phyloP scores from a whole-genome alignment of 768 basidiomycete genomes.

The Tricholoma flavovirens region DNA sequence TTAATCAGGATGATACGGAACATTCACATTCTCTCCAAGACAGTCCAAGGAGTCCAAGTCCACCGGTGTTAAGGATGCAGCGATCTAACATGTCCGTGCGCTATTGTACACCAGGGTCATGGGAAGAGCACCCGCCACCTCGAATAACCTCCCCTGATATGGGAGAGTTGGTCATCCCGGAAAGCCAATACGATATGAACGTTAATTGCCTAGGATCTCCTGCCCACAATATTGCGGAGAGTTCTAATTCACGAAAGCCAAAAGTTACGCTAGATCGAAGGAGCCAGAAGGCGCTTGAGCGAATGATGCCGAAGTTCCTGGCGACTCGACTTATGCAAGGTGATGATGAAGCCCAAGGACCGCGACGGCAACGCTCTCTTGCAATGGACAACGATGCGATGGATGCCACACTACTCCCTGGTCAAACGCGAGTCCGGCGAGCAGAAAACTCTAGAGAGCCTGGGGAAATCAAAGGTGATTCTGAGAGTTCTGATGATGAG shows the following conservation, averaged over 20 bases:
- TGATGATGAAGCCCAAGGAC: constrained; percentile 11
- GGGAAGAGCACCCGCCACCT: neutral
- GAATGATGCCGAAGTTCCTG: constrained; percentile 55
- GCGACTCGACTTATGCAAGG: constrained; percentile 28
- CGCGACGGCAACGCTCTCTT: constrained; percentile 7
- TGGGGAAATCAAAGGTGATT: constrained; percentile 51
- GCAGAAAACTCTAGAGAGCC: constrained; percentile 24
- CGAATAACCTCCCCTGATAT: neutral
- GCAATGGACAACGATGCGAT: constrained; percentile 26
- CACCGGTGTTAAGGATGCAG: neutral
- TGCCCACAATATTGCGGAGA: neutral
- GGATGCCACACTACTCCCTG: constrained; percentile 41
- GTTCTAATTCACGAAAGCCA: neutral
- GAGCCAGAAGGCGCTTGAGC: constrained; percentile 32
- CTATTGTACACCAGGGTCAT: neutral
- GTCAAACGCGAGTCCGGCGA: constrained; percentile 41
- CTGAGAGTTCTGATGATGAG: constrained; percentile 51
- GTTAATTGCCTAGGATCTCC: neutral
- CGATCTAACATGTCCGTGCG: neutral
- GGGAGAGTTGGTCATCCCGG: neutral
- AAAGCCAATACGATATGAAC: neutral
- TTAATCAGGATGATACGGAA: neutral
- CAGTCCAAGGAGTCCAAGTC: neutral
- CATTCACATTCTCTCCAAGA: neutral
- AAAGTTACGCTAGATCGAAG: constrained; percentile 23